Evolutionary conservation across 1,284 basidiomycete species (phyloP).

Genomic region (Ustilago esculenta): DNA sequence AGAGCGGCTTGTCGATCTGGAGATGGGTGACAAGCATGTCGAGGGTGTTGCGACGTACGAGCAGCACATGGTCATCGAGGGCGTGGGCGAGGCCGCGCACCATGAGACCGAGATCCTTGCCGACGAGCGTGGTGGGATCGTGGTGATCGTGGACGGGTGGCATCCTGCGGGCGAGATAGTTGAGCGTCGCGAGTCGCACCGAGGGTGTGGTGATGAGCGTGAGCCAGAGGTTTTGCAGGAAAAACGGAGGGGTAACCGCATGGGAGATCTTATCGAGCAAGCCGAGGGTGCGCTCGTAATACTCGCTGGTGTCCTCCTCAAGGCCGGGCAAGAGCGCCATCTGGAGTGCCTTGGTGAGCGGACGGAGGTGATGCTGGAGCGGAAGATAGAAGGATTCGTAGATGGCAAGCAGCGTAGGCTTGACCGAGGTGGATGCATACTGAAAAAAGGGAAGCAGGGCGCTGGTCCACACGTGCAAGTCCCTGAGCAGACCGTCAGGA

Average conservation of each 20-base stretch:
- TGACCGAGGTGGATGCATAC: slow-evolving; percentile 86
- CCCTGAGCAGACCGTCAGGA: slow-evolving; percentile 83
- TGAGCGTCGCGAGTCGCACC: slow-evolving; percentile 85
- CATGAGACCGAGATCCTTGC: slow-evolving; percentile 87
- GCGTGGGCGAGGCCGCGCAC: slow-evolving; percentile 88
- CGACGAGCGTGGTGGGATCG: slow-evolving; percentile 63
- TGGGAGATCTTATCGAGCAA: slow-evolving; percentile 84
- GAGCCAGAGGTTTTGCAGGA: slow-evolving; percentile 94
- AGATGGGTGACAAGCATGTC: slow-evolving; percentile 60
- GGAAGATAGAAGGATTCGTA: slow-evolving; percentile 76
- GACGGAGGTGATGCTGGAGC: slow-evolving; percentile 81
- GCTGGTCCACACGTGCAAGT: slow-evolving; percentile 92
- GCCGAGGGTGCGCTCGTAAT: slow-evolving; percentile 89
- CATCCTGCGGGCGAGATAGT: slow-evolving; percentile 83
- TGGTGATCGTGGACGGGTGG: slow-evolving; percentile 68
- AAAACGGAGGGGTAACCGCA: slow-evolving; percentile 77
- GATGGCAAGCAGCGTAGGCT: slow-evolving; percentile 54
- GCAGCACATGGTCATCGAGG: slow-evolving; percentile 80
- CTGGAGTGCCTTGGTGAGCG: slow-evolving; percentile 91
- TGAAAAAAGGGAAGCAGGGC: slow-evolving; percentile 98
- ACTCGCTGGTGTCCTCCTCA: slow-evolving; percentile 68
- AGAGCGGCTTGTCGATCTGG: slow-evolving; percentile 45
- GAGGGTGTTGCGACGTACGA: slow-evolving; percentile 67
- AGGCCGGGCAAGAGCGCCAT: slow-evolving; percentile 81
- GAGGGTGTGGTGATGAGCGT: slow-evolving; percentile 88